Evolutionary conservation across 2,329 filamentous ascomycete species (phyloP), one percentile per base, ranked within the genome.

Genomic region (Ampelomyces quisqualis): DNA sequence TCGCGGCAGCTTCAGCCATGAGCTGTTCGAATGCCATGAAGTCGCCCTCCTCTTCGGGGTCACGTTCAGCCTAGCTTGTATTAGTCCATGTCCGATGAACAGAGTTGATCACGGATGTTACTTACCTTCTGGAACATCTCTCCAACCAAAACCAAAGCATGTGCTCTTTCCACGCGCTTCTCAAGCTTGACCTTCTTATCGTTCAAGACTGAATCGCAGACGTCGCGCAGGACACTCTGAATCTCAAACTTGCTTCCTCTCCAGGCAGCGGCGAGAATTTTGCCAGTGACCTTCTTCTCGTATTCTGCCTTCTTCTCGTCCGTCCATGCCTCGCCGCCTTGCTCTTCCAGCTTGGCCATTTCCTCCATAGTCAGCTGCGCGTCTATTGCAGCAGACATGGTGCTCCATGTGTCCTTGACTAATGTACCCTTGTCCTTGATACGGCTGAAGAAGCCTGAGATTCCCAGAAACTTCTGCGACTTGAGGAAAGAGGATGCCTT

Each of bases 21-120:
- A 98, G 83, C 70, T 97, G 90, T 69, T 98, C 93, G 57, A 98
- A 98, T 11, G 91, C 90, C 81, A 98, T 94, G 72, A 95, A 97
- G 62, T 97, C 93, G 51, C 93, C 91, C 71, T 98, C 93, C 74
- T 98, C 93, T 52, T 98, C 93, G 28, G 91, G 86, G 39, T 91
- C 86, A 49, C 93, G 84, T 68, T 86, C 80, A 27, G 91, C 88
- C 90, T 96, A 54, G 8, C 6, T 4, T 5, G 3, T 13, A 34
- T 40, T 22, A 49, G 35, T 20, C 7, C 21, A 4, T 1, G 11
- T 17, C 8, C 3, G 20, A 35, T 4, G 5, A 9, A 11, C 2
- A 11, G 18, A 1, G 19, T 19, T 7, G 4, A 39, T 9, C 9
- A 10, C 19, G 7, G 28, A 34, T 20, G 14, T 8, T 9, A 21